Evolutionary conservation across 2,329 filamentous ascomycete species (phyloP), one percentile per base, ranked within the genome.

Genomic region (Colletotrichum sojae): DNA sequence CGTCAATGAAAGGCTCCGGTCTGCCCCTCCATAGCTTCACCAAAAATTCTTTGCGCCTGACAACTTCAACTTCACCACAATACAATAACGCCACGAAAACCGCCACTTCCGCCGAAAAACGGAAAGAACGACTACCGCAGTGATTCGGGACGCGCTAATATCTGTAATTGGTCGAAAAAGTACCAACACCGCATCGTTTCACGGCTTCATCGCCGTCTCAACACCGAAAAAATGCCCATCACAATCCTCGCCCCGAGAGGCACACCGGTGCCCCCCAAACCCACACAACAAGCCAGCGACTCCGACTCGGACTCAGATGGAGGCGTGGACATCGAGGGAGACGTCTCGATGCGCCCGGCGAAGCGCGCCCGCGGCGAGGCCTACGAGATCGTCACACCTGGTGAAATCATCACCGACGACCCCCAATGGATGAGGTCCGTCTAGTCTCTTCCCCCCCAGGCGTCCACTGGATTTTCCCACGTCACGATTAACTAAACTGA

Each of bases 361-460:
- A 79, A 82, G 62, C 77, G 79, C 40, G 75, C 78, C 57, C 76
- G 76, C 57, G 73, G 73, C 61, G 76, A 74, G 62, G 75, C 76
- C 67, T 75, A 81, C 75, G 83, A 86, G 43, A 92, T 98, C 73
- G 91, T 97, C 73, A 97, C 95, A 1, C 95, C 95, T 1, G 96
- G 95, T 76, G 93, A 97, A 78, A 83, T 92, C 70, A 93, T 98
- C 74, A 98, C 95, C 12, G 89, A 91, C 72, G 94, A 98, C 80
- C 88, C 94, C n/a, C 94, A 98, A 85, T 98, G 94, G 94, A 98
- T 98, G 95, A 90, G 90, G 88, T 90, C 81, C 60, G 83, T 72
- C 43, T 46, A 12, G 25, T 57, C 55, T 43, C 48, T 43, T 43
- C 5, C 18, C 31, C 25, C 4, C 22, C 22, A 9, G 18, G 4